A percentile compares a stretch with the other conserved stretches of the same genome.
Evolutionary conservation across 1,284 basidiomycete species (phyloP).

Genomic region (Meira nashicola): DNA sequence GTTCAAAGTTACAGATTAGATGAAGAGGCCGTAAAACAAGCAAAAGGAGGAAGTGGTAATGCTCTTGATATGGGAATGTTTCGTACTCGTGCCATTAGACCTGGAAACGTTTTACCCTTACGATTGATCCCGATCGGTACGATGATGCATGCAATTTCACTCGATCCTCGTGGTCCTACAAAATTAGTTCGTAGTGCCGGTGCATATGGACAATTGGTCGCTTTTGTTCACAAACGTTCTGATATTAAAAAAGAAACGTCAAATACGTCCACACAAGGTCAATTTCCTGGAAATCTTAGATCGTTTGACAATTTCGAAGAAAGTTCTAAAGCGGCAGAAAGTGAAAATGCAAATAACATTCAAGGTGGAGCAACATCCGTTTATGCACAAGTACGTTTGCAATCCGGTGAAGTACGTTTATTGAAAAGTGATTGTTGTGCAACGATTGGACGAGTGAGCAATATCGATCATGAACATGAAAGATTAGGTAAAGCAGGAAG

Average conservation of each 20-base stretch:
- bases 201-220: constrained; percentile 69
- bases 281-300: background rate
- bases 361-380: constrained; percentile 14
- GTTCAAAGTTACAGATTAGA: constrained; percentile 73
- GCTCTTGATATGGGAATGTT: constrained; percentile 76
- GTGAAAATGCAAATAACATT: background rate
- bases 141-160: constrained; percentile 77
- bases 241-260: background rate
- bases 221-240: constrained; percentile 21
- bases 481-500: constrained; percentile 88
- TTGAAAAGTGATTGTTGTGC: constrained; percentile 78
- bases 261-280: background rate
- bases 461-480: constrained; percentile 79
- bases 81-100: constrained; percentile 76
- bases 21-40: background rate
- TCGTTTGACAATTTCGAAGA: background rate
- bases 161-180: constrained; percentile 71
- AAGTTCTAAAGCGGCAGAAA: constrained; percentile 4
- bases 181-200: constrained; percentile 86
- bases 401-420: constrained; percentile 86
- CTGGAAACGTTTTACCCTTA: constrained; percentile 88
- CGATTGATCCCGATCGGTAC: constrained; percentile 88
- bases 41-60: background rate
- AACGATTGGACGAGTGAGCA: constrained; percentile 86
- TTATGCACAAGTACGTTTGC: constrained; percentile 78